Conservation (phyloP, 306 rosid species). For the Lablab purpureus region DNA sequence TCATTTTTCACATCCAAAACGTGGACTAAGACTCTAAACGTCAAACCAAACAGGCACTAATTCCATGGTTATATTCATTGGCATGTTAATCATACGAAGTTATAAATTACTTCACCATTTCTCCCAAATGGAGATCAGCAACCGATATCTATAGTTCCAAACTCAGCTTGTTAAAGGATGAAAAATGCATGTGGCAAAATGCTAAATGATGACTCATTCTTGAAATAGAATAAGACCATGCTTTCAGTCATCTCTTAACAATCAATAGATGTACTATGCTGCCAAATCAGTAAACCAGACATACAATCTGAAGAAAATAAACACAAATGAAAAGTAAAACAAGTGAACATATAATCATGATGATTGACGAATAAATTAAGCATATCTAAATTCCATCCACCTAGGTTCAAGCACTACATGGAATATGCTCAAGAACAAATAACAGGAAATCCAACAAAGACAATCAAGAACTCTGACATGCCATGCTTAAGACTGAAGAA, state of each 20-base stretch:
- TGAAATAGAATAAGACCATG: not conserved
- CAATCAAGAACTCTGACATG: not conserved
- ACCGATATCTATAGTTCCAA: not conserved
- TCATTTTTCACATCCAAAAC: too few relatives aligned
- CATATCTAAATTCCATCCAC: not conserved
- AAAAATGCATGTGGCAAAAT: not conserved
- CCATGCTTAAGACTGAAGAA: not conserved
- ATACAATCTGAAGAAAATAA: slow-evolving; percentile 3
- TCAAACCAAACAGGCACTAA: not conserved
- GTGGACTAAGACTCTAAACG: too few relatives aligned
- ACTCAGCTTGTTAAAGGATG: not conserved
- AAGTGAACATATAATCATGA: slow-evolving; percentile 1
- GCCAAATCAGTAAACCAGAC: not conserved
- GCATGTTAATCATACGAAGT: not conserved
- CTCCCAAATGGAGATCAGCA: slow-evolving; percentile 10
- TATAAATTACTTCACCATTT: not conserved
- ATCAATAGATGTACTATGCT: not conserved
- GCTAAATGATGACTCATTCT: not conserved
- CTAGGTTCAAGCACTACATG: slow-evolving; percentile 11
- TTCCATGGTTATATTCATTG: slow-evolving; percentile 3
- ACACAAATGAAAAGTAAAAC: not conserved
- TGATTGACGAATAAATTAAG: slow-evolving; percentile 1
- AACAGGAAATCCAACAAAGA: slow-evolving; percentile 25
- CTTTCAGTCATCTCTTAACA: not conserved
- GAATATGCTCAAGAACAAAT: slow-evolving; percentile 23